Evolutionary conservation across 2,329 filamentous ascomycete genomes (phyloP).

Genomic region (Aspergillus alliaceus): DNA sequence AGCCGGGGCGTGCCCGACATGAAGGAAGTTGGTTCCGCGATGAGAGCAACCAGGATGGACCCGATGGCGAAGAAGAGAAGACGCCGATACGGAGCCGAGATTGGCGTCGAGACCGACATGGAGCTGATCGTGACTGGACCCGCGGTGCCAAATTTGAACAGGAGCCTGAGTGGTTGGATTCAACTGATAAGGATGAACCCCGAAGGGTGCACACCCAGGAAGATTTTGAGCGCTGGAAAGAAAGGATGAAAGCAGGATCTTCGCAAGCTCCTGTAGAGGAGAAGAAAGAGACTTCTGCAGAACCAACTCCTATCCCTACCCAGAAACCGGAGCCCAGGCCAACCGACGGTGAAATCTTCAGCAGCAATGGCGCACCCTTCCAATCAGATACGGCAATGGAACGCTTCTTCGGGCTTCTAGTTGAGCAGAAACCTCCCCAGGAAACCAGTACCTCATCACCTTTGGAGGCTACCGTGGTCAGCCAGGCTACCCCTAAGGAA

Average conservation of each 20-base stretch:
- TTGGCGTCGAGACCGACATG: conserved; percentile 54
- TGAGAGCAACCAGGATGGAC: conserved; percentile 41
- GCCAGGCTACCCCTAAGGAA: conserved; percentile 40
- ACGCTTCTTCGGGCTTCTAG: conserved; percentile 70
- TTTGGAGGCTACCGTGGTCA: conserved; percentile 21
- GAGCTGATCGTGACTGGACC: conserved; percentile 55
- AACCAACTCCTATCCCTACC: conserved; percentile 16
- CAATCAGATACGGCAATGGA: conserved; percentile 69
- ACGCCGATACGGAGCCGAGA: conserved; percentile 62
- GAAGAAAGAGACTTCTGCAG: conserved; percentile 42
- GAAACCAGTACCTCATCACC: conserved; percentile 35
- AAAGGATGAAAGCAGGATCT: conserved; percentile 74
- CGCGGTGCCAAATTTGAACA: conserved; percentile 62
- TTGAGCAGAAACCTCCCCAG: conserved; percentile 51
- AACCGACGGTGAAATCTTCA: conserved; percentile 52
- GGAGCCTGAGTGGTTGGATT: conserved; percentile 89
- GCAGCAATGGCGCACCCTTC: conserved; percentile 59
- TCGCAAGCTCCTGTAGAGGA: conserved; percentile 39
- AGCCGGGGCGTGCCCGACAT: conserved; percentile 60
- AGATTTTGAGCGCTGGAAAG: conserved; percentile 94
- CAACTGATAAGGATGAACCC: conserved; percentile 65
- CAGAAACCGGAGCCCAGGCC: conserved; percentile 41
- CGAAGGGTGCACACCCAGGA: conserved; percentile 75
- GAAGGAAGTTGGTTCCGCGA: conserved; percentile 76
- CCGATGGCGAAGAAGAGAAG: conserved; percentile 44